These are phyloP conservation scores for Bipolaris victoriae DNA, from an alignment of 2,329 filamentous ascomycete species.

Conservation along the genomic window DNA sequence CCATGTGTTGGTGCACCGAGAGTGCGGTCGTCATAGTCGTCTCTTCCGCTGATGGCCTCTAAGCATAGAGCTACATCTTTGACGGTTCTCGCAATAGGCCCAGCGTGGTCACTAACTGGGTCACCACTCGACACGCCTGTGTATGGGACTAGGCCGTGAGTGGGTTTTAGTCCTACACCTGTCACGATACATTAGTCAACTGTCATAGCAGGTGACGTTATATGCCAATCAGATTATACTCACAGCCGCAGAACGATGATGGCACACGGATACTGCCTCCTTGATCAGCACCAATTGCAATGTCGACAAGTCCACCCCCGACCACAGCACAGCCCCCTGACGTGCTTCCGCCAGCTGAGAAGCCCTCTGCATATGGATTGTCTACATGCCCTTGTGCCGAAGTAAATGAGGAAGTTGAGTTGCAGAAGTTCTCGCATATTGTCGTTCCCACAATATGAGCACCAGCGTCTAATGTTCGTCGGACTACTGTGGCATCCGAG, in stretches of 20 bases:
- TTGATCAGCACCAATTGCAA: conserved; percentile 50
- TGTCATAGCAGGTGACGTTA: background rate
- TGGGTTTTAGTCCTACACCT: conserved; percentile 52
- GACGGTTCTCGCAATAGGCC: conserved; percentile 39
- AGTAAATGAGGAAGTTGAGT: conserved; percentile 57
- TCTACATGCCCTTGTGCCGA: conserved; percentile 49
- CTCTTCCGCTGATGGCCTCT: conserved; percentile 40
- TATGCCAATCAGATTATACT: conserved; percentile 1
- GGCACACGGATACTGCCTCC: conserved; percentile 50
- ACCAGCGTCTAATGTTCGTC: conserved; percentile 58
- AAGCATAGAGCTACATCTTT: conserved; percentile 33
- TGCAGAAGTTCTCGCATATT: conserved; percentile 62
- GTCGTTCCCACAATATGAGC: conserved; percentile 59
- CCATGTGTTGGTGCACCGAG: conserved; percentile 35
- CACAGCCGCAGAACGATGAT: conserved; percentile 45
- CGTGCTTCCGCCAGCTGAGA: conserved; percentile 57
- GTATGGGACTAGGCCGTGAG: conserved; percentile 58
- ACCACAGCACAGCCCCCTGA: conserved; percentile 55
- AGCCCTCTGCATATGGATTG: conserved; percentile 54
- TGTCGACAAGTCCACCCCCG: conserved; percentile 46
- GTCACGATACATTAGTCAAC: background rate
- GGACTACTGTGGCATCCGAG: conserved; percentile 62
- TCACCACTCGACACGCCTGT: conserved; percentile 52
- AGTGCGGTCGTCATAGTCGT: conserved; percentile 42
- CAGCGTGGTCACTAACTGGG: conserved; percentile 54